Percentiles rank a stretch among this genome's conserved stretches.
Evolutionary conservation across 345 rosid species (phyloP).

Genomic region (Populus ilicifolia): DNA sequence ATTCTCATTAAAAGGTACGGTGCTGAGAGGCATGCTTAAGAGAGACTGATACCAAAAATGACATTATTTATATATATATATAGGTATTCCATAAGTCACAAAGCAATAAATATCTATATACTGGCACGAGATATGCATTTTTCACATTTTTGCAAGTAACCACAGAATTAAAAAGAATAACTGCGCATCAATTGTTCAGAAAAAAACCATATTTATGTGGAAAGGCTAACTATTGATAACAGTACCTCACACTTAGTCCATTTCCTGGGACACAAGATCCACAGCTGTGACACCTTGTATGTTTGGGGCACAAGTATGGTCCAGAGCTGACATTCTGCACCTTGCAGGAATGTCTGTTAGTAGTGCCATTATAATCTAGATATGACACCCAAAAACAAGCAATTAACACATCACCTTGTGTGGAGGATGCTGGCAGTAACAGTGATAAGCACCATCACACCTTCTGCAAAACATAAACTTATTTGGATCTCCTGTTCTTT

Average conservation of each 20-base stretch:
- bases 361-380: constrained; percentile 12
- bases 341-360: constrained; percentile 23
- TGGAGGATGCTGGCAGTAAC: constrained; percentile 98
- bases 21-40: background rate
- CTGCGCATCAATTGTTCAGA: background rate
- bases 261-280: constrained; percentile 96
- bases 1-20: background rate
- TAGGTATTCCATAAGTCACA: background rate
- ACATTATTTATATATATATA: background rate
- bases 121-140: background rate
- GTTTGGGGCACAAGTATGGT: constrained; percentile 94
- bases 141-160: background rate
- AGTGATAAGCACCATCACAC: constrained; percentile 95
- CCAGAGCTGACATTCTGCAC: constrained; percentile 91
- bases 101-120: background rate
- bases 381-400: constrained; percentile 11
- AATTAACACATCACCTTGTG: constrained; percentile 67
- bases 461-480: constrained; percentile 95
- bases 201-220: background rate
- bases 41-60: background rate
- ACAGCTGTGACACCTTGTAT: constrained; percentile 96
- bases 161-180: background rate
- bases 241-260: constrained; percentile 93
- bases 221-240: constrained; percentile 7
- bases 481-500: constrained; percentile 87